These are phyloP conservation scores for Magnaporthiopsis rhizophila DNA, from an alignment of 2,329 filamentous ascomycete genomes.

Conservation along the genomic window DNA sequence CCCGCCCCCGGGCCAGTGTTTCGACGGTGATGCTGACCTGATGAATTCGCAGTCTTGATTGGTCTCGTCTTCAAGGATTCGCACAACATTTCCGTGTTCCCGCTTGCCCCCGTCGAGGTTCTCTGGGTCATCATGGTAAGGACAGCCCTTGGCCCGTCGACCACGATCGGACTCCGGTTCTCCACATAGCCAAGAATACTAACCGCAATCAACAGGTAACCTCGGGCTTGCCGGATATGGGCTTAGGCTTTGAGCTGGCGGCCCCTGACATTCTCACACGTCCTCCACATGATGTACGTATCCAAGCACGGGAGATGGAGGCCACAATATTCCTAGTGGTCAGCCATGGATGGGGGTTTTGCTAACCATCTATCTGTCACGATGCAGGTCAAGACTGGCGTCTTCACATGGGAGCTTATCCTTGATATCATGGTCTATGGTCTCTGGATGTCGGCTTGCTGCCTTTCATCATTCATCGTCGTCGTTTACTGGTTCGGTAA, in stretches of 20 bases:
- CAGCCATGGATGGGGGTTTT: neutral
- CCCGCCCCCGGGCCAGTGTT: neutral
- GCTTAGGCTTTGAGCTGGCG: slow-evolving; percentile 56
- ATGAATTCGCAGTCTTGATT: slow-evolving; percentile 38
- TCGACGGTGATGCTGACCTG: neutral
- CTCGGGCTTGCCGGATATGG: slow-evolving; percentile 59
- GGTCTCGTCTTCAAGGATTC: slow-evolving; percentile 58
- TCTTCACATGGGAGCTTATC: slow-evolving; percentile 52
- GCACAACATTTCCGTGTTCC: slow-evolving; percentile 53
- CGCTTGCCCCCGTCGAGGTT: slow-evolving; percentile 58
- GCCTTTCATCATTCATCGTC: slow-evolving; percentile 8
- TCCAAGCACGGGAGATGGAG: neutral
- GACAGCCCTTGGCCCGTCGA: neutral
- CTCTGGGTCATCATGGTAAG: slow-evolving; percentile 60
- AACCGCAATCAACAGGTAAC: slow-evolving; percentile 31
- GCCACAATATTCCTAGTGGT: neutral
- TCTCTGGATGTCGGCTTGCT: slow-evolving; percentile 10
- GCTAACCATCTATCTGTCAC: neutral
- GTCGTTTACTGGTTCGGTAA: slow-evolving; percentile 31
- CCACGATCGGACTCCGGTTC: neutral
- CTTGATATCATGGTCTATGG: slow-evolving; percentile 54
- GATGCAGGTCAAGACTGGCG: slow-evolving; percentile 32
- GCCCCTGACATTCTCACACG: slow-evolving; percentile 54
- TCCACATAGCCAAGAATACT: neutral
- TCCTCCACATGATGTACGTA: slow-evolving; percentile 32